Conservation (phyloP, 768 basidiomycete genomes). For the Calocybe gangraenosa region DNA sequence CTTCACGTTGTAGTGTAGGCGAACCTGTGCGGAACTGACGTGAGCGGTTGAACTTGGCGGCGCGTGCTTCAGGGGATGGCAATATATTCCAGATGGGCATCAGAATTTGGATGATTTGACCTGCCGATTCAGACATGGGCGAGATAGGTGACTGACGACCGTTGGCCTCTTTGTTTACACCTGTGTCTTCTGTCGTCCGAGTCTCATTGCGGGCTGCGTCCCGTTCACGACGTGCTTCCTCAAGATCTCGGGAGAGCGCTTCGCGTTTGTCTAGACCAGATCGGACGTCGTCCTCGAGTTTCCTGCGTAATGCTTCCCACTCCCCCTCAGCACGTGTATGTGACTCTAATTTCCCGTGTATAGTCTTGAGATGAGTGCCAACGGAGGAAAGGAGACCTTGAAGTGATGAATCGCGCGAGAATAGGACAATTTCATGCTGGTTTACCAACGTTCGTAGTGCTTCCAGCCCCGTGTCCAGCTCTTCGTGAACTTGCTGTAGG, state of each 20-base stretch:
- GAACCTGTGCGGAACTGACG: slow-evolving; percentile 48
- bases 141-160: slow-evolving; percentile 13
- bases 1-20: slow-evolving; percentile 27
- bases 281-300: slow-evolving; percentile 48
- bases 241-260: slow-evolving; percentile 45
- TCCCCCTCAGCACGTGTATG: slow-evolving; percentile 40
- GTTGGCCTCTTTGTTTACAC: slow-evolving; percentile 4
- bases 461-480: slow-evolving; percentile 48
- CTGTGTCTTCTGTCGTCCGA: slow-evolving; percentile 16
- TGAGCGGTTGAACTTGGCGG: slow-evolving; percentile 49
- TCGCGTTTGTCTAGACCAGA: slow-evolving; percentile 43
- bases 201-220: slow-evolving; percentile 45
- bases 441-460: slow-evolving; percentile 50
- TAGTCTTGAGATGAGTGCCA: slow-evolving; percentile 44
- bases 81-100: slow-evolving; percentile 76
- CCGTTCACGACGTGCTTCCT: slow-evolving; percentile 45
- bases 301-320: slow-evolving; percentile 41
- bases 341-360: slow-evolving; percentile 40
- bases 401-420: slow-evolving; percentile 46
- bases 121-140: slow-evolving; percentile 36
- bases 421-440: slow-evolving; percentile 53
- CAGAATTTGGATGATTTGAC: slow-evolving; percentile 56
- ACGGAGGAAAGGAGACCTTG: slow-evolving; percentile 46
- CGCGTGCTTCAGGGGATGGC: slow-evolving; percentile 82
- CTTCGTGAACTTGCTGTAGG: slow-evolving; percentile 33